Evolutionary conservation across 2,329 filamentous ascomycete species (phyloP).

Genomic region (Teratosphaeria epicoccoides): DNA sequence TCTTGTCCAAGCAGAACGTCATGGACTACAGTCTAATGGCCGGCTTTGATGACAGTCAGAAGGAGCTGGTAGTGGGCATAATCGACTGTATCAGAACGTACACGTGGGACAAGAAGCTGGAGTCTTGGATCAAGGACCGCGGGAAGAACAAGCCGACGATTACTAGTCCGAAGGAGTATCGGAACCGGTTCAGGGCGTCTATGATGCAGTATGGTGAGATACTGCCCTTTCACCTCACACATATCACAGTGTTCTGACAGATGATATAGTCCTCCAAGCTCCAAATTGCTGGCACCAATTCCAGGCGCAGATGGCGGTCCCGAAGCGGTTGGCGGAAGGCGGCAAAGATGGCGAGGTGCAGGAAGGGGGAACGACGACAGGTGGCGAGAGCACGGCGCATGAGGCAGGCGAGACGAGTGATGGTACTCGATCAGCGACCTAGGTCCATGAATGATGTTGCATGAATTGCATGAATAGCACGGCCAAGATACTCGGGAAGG

Average conservation of each 20-base stretch:
- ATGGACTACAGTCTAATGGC: conserved; percentile 99
- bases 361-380: not conserved
- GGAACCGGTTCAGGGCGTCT: conserved; percentile 86
- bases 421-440: not conserved
- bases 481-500: not conserved
- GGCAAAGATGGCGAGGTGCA: conserved; percentile 7
- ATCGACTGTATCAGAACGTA: conserved; percentile 98
- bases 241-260: no score
- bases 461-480: not conserved
- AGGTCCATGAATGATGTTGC: not conserved
- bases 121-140: conserved; percentile 98
- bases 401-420: not conserved
- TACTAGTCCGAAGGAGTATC: conserved; percentile 95
- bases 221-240: no score
- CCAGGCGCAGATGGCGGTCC: conserved; percentile 25
- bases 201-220: conserved; percentile 74
- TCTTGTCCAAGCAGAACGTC: conserved; percentile 86
- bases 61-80: conserved; percentile 92
- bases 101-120: conserved; percentile 99
- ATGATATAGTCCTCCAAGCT: conserved; percentile 37
- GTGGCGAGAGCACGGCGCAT: not conserved
- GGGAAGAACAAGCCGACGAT: conserved; percentile 84
- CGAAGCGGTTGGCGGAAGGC: conserved; percentile 22
- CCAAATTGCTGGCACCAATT: conserved; percentile 71
- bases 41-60: conserved; percentile 79